Evolutionary conservation across 2,329 filamentous ascomycete species (phyloP), one percentile per base, ranked within the genome.

Genomic region (Cephalotrichum gorgonifer): DNA sequence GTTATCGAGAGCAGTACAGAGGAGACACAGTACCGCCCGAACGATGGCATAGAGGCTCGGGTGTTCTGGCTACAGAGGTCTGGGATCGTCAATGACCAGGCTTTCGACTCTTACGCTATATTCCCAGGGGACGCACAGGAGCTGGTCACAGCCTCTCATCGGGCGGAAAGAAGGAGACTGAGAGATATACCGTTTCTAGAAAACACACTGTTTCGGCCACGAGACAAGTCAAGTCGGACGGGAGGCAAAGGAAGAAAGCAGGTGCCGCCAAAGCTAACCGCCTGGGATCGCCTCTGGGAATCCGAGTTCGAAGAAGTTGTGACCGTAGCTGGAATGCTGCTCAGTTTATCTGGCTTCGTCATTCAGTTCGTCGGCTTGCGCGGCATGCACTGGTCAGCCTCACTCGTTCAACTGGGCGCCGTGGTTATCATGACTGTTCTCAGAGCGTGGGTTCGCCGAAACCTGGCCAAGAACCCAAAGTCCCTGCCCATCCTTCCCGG

Each of bases 1-100:
- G 58, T 66, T 2, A 57, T 68, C 4, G 60, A 66, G 26, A 48
- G 43, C 7, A 62, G 61, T 33, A 64, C 63, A 0, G 22, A 27
- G 3, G 60, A 67, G 51, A 51, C 38, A 0, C 44, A 22, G 3
- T 61, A 57, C 15, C 26, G 33, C 15, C 8, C 2, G 2, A 15
- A 6, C 12, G 22, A 3, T 12, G 53, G 41, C 3, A 47, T 27
- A 26, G 39, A 47, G 22, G 47, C 51, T 27, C 44, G 50, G 17
- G 8, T 62, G 3, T 33, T 61, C 6, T 66, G 61, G 62, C 43
- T 67, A 0, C 63, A 66, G 15, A 53, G 54, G 43, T 33, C 35
- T 0, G 51, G 54, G 22, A 57, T 44, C 0, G 56, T 64, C 0
- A 60, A 50, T 25, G 60, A 65, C 25, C 60, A 64, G 17, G 38